Evolutionary conservation across 2,329 filamentous ascomycete genomes (phyloP).

Genomic region (Paecilomyces sp.): DNA sequence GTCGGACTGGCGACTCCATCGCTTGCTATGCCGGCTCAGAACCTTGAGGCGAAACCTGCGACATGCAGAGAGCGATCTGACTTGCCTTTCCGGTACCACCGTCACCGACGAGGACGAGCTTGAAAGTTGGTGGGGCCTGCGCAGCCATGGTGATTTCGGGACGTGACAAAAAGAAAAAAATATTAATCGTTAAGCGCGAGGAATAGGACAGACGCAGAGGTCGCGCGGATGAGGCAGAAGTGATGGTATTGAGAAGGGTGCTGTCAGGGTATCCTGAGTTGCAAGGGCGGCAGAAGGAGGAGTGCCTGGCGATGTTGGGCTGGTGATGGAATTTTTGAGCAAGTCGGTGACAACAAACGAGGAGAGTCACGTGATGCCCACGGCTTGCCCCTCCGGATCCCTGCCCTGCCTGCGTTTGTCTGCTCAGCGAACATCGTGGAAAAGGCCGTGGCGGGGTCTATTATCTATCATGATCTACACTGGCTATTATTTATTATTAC

Average conservation of each 20-base stretch:
- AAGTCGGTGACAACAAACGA: slow-evolving; percentile 13
- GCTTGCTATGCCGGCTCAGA: not conserved
- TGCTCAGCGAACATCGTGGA: not conserved
- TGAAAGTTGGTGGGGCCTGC: slow-evolving; percentile 72
- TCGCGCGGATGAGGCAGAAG: slow-evolving; percentile 15
- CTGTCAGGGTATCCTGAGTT: slow-evolving; percentile 14
- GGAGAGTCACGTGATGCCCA: slow-evolving; percentile 9
- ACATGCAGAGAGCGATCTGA: slow-evolving; percentile 6
- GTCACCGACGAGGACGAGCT: slow-evolving; percentile 99
- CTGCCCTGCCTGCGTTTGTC: not conserved
- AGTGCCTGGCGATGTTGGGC: slow-evolving; percentile 8
- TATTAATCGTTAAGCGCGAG: slow-evolving; percentile 8
- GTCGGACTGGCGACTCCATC: not conserved
- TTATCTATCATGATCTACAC: not conserved
- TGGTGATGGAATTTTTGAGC: slow-evolving; percentile 27
- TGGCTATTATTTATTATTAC: no score
- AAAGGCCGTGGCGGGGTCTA: not conserved
- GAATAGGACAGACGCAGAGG: slow-evolving; percentile 7
- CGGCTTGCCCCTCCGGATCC: slow-evolving; percentile 7
- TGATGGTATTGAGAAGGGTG: slow-evolving; percentile 6
- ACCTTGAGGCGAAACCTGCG: not conserved
- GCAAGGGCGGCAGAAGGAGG: slow-evolving; percentile 20
- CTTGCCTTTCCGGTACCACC: slow-evolving; percentile 98
- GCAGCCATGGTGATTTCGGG: slow-evolving; percentile 53
- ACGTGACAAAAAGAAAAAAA: slow-evolving; percentile 12